A percentile compares a stretch with the other conserved stretches of the same genome.
phyloP scores from a whole-genome alignment of 306 rosid genomes.

The Macrotyloma uniflorum region DNA sequence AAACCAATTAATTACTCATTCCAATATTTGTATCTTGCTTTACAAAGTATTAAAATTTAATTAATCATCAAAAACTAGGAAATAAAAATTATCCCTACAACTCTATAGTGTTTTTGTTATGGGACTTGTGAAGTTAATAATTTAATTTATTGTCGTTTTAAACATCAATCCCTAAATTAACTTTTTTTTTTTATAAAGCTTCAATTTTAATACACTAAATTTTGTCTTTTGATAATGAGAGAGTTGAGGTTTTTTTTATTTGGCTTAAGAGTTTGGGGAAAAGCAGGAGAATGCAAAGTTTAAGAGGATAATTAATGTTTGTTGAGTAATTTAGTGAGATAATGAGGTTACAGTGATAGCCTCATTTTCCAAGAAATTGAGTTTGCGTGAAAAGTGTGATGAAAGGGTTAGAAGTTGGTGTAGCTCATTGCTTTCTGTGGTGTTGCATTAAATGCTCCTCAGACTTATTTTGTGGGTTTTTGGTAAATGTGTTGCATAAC shows the following conservation, averaged over 20 bases:
- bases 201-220: too few species aligned
- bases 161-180: neutral
- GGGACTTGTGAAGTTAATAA: neutral
- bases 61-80: neutral
- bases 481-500: slow-evolving; percentile 24
- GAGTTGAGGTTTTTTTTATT: too few species aligned
- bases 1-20: slow-evolving; percentile 11
- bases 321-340: slow-evolving; percentile 54
- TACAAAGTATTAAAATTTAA: neutral
- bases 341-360: slow-evolving; percentile 50
- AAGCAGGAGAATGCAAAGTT: slow-evolving; percentile 47
- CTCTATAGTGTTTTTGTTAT: neutral
- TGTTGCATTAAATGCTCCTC: slow-evolving; percentile 49
- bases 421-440: slow-evolving; percentile 24
- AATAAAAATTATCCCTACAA: neutral
- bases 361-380: slow-evolving; percentile 54
- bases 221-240: too few species aligned
- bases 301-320: slow-evolving; percentile 39
- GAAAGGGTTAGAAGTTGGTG: slow-evolving; percentile 35
- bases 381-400: slow-evolving; percentile 39
- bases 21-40: neutral
- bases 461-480: slow-evolving; percentile 17
- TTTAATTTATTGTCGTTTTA: too few species aligned
- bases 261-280: too few species aligned
- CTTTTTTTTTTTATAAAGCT: too few species aligned